A percentile compares a stretch with the other conserved stretches of the same genome.
Conservation (phyloP, 1,284 basidiomycete species). For the Melampsora americana region DNA sequence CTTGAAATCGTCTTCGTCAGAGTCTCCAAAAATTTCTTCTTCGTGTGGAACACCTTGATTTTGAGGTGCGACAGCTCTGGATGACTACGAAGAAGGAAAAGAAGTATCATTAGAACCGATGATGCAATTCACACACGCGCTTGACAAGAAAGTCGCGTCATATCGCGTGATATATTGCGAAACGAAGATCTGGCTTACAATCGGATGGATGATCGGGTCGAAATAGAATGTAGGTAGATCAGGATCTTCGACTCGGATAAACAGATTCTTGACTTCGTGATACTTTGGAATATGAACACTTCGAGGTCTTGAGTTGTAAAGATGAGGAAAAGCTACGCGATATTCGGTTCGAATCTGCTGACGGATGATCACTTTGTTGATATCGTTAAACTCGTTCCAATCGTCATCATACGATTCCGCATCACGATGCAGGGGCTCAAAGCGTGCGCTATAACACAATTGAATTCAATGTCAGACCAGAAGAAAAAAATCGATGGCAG, state of each 20-base stretch:
- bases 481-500: background rate
- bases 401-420: constrained; percentile 98
- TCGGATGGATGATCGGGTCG: constrained; percentile 81
- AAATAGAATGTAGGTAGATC: constrained; percentile 99
- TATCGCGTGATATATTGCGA: constrained; percentile 48
- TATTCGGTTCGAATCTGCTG: constrained; percentile 99
- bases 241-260: constrained; percentile 97
- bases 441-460: constrained; percentile 26
- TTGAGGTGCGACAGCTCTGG: constrained; percentile 76
- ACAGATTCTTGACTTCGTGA: constrained; percentile 93
- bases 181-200: constrained; percentile 56
- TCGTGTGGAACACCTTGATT: constrained; percentile 83
- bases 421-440: constrained; percentile 63
- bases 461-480: constrained; percentile 46
- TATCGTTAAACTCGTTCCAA: constrained; percentile 99
- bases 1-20: constrained; percentile 78
- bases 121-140: background rate
- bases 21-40: constrained; percentile 80
- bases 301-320: constrained; percentile 97
- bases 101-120: constrained; percentile 43
- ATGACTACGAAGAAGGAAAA: constrained; percentile 68
- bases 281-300: constrained; percentile 85
- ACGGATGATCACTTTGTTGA: constrained; percentile 99
- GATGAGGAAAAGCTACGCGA: constrained; percentile 97
- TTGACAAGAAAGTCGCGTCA: background rate